Base-by-base conservation (phyloP, 192 early-diverging fungal genomes). In the Jimgerdemannia lactiflua region DNA sequence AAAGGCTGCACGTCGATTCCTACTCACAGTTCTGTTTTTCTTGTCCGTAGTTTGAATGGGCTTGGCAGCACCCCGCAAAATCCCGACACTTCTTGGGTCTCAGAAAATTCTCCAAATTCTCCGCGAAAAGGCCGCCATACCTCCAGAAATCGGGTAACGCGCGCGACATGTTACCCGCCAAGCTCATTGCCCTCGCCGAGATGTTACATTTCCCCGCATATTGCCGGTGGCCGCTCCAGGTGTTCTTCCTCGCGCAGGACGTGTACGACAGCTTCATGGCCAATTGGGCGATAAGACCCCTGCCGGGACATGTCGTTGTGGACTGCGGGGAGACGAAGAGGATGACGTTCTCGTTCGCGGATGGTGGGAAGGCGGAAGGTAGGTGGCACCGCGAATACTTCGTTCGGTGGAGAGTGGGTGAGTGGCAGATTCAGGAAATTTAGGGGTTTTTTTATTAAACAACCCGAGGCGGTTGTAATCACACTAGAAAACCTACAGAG, bases 31-130 rank as follows among this genome's bases (percentile, higher is more conserved):
- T 59, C 14, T 59, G 49, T 59, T 14, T 10, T 59, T 10, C 14
- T 2, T 14, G 14, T 4, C 44, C 71, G 9, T 65, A 71, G 20
- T 77, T 77, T 72, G 76, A 77, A 59, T 71, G 70, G 49, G 76
- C 76, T 1, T 77, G 76, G 76, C 76, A 77, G 39, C 59, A 77
- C 42, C 76, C 76, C 19, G 43, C 68, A 3, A 42, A 67, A 11
- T 70, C 69, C 64, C 76, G 76, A 20, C 76, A 77, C 64, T 41
- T 71, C 67, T 49, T 14, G 9, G 20, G 20, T n/a, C 6, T 41
- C 19, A 39, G 14, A 70, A 6, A 70, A 42, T 8, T 64, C 42
- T 64, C 20, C 66, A 40, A 40, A 19, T 39, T 39, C 43, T 41
- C 18, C 19, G 17, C 4, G 18, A 42, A 19, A 7, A 65, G 19